Evolutionary conservation across 1,284 basidiomycete genomes (phyloP).

Genomic region (Puccinia polysora): DNA sequence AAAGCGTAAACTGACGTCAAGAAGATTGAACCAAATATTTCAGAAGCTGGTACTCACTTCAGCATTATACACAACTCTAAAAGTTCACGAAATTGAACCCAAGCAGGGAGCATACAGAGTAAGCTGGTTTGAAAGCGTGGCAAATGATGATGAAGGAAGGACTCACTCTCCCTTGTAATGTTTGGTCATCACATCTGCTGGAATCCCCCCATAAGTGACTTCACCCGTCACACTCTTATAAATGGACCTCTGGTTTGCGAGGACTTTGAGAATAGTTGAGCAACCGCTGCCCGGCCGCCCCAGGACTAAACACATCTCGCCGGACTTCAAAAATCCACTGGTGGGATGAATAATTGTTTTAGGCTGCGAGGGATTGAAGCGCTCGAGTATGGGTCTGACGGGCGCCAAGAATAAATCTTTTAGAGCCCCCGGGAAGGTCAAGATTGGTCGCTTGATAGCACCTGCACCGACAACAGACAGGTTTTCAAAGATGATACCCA

Average conservation of each 20-base stretch:
- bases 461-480: conserved; percentile 69
- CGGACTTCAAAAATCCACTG: too few relatives aligned
- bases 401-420: conserved; percentile 62
- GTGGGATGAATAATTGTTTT: too few relatives aligned
- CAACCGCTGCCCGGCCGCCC: too few relatives aligned
- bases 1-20: too few relatives aligned
- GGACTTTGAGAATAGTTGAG: too few relatives aligned
- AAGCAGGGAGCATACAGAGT: background rate
- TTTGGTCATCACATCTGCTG: conserved; percentile 50
- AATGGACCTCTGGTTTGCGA: conserved; percentile 52
- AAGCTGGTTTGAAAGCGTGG: background rate
- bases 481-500: conserved; percentile 70
- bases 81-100: too few relatives aligned
- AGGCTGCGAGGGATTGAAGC: conserved; percentile 47
- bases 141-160: background rate
- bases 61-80: conserved; percentile 16
- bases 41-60: background rate
- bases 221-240: conserved; percentile 58
- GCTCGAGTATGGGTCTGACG: conserved; percentile 53
- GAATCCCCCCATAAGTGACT: too few relatives aligned
- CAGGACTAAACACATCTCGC: too few relatives aligned
- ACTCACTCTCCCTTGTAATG: conserved; percentile 4
- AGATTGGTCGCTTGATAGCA: conserved; percentile 54
- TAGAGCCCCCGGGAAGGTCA: conserved; percentile 60
- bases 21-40: background rate